Evolutionary conservation across 139 green algal genomes (phyloP).

Genomic region (Tetraselmis striata): DNA sequence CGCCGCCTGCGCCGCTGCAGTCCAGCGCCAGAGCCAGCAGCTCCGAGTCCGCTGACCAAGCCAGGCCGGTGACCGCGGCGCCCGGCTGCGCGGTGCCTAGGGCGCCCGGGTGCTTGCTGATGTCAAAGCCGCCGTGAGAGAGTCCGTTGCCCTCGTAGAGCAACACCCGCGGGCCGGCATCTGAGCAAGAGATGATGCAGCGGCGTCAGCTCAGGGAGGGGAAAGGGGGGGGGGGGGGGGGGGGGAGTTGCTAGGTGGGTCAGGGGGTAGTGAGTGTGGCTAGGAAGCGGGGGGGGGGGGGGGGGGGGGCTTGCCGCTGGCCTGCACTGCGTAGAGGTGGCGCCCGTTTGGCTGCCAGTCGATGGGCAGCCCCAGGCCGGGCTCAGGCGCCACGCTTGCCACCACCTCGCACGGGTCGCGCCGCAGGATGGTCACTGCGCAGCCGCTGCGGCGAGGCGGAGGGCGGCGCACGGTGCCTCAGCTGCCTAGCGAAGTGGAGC

Average conservation of each 20-base stretch:
- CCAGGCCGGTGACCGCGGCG: constrained; percentile 25
- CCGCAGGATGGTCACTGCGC: constrained; percentile 56
- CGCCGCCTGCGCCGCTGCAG: background rate
- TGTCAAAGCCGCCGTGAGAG: constrained; percentile 69
- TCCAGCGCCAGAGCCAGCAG: constrained; percentile 64
- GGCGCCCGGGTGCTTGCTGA: constrained; percentile 14
- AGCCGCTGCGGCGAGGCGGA: too few species aligned
- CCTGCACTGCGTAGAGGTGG: constrained; percentile 56
- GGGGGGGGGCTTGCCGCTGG: too few species aligned
- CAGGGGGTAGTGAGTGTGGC: background rate
- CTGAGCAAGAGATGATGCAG: too few species aligned
- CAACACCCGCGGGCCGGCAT: constrained; percentile 34
- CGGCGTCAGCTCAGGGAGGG: too few species aligned
- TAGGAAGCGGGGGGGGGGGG: background rate
- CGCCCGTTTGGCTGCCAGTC: constrained; percentile 86
- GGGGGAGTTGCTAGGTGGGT: too few species aligned
- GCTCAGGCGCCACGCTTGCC: constrained; percentile 33
- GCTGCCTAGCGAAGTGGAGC: too few species aligned
- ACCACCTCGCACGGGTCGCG: constrained; percentile 53
- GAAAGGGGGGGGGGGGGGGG: too few species aligned
- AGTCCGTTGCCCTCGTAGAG: constrained; percentile 91
- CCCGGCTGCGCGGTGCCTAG: constrained; percentile 1
- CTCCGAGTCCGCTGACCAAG: constrained; percentile 77
- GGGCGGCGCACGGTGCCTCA: too few species aligned
- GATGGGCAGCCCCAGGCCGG: constrained; percentile 38